Evolutionary conservation across 805 yeast species (phyloP), one percentile per base, ranked within the genome.

Genomic region (Candida oleophila): DNA sequence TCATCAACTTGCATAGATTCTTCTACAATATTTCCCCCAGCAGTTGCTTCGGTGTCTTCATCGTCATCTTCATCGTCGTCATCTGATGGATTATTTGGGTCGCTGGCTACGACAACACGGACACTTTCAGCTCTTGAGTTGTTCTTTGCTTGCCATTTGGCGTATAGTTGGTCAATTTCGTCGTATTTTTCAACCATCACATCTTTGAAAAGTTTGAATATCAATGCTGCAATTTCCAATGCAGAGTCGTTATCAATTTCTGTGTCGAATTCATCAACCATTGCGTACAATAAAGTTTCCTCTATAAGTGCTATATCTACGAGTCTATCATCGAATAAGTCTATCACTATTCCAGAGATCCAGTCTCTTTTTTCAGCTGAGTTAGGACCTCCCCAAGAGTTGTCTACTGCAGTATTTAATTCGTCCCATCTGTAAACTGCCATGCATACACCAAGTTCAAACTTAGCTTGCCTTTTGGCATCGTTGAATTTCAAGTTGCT

Each of bases 311-410:
- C 83, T 2, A 87, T 73, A 56, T 90, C 98, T 3, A 92, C 87
- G 3, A 79, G 75, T 43, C 73, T 77, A 41, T 78, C 83, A 5
- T 72, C 71, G 60, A 92, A 94, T 44, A 90, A 73, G 32, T 89
- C 97, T 22, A 90, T 78, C 2, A 92, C 80, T 12, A 88, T 70
- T 3, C 89, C 95, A 3, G 88, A 81, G 52, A 92, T 77, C 99
- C 99, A 94, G 63, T 94, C 99, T 60, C 99, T 77, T 65, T 94
- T 94, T 34, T 88, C 97, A 0, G 77, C 81, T 12, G 96, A 85
- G 32, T 88, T 87, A 12, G 96, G 83, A 1, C 99, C 99, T 49
- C 99, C 99, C 98, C 99, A 94, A 25, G 76, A 73, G 62, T 88
- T 89, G 4, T 82, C 95, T 8, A 94, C 98, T 0, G 99, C 99